Evolutionary conservation across 2,329 filamentous ascomycete genomes (phyloP), one percentile per base, ranked within the genome.

Genomic region (Zarea fungicola): DNA sequence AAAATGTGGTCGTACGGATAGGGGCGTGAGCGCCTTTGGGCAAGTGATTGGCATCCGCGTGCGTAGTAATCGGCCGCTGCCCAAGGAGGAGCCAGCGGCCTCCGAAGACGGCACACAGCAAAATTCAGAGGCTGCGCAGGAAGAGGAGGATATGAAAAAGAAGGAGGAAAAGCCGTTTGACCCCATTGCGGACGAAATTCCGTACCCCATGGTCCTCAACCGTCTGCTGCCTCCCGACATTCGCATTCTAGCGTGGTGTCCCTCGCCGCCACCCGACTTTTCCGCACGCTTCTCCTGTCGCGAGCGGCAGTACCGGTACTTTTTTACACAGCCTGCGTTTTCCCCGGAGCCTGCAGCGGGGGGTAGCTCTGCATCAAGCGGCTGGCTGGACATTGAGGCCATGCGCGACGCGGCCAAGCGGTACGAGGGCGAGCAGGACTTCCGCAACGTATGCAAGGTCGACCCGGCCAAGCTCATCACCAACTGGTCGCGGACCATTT

Each of bases 381-480:
- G 90, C 28, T 93, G 86, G 82, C 78, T 99, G 6, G 85, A 97
- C 68, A 87, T 97, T 49, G 83, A 82, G 1, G 85, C 85, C 29
- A 99, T 99, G 93, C 79, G 82, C 16, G 69, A 82, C 58, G 93
- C 88, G 1, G 93, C 92, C 21, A 84, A 81, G 62, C 74, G 83
- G 42, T 92, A 89, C 57, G 81, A 90, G 58, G 93, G 93, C 6
- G 67, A 83, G 44, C 89, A 97, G 67, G 93, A 99, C 70, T 99
- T 97, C 70, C 83, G 93, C 52, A 99, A 99, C 67, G 87, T 97
- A 63, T 97, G 93, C 77, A 96, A 96, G 67, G 76, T 97, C 51
- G 93, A 99, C 67, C 78, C 87, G 1, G 83, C 78, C 59, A 97
- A 97, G 73, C 89, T 95, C 67, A 88, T 96, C 58, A 82, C 81